Evolutionary conservation across 1,284 basidiomycete genomes (phyloP), one percentile per base, ranked within the genome.

Genomic region (Boletus smithii): DNA sequence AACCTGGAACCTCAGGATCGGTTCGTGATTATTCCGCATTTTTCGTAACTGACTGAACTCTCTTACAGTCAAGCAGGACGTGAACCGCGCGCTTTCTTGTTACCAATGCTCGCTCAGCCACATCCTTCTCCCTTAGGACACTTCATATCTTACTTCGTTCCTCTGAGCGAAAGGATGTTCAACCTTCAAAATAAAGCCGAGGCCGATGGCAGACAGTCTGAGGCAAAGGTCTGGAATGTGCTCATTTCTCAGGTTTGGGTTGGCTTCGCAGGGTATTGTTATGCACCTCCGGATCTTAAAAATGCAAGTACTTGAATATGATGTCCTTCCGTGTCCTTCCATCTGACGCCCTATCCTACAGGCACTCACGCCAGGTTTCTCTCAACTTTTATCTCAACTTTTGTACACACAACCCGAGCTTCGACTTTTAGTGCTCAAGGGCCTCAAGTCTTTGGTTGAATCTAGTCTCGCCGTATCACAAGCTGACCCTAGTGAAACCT

Each of bases 221-320:
- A 98, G 68, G 89, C 88, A 16, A 98, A 98, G 69, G 84, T 97
- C 38, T 97, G 91, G 88, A 88, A 83, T 58, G 92, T 95, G 9
- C 76, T 98, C 27, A 85, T 97, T 31, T 83, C 88, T 26, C 95
- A 99, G 68, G 83, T 97, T 39, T 98, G 95, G 95, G 77, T 82
- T 51, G 93, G 95, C 43, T 80, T 98, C 54, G 83, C 86, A 4
- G 81, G 88, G 14, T 97, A 97, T 69, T 86, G 94, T 55, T 76
- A 77, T 62, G 77, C 72, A 16, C 69, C 80, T 33, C 58, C 68
- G n/a, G 81, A 88, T 56, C 66, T 87, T 34, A 69, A 75, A 56
- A 65, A 35, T 42, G 55, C 41, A 46, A 53, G 58, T 50, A 17
- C 32, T 43, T 14, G 0, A 22, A 42, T 33, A 13, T 7, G 26